Conservation (phyloP, 2,329 filamentous ascomycete genomes). For the Nemania serpens region DNA sequence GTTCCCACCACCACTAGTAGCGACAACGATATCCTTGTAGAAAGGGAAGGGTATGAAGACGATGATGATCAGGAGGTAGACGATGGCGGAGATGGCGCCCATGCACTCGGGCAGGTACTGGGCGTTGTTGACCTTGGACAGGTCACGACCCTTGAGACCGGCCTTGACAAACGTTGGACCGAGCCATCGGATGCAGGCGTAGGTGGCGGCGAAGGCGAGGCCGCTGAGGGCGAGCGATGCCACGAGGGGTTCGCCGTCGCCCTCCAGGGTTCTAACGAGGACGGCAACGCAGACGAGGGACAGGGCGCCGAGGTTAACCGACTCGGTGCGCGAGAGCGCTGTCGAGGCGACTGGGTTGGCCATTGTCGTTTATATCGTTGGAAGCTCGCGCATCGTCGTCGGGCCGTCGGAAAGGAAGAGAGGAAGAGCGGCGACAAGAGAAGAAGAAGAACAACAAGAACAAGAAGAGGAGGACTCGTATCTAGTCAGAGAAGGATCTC, state of each 20-base stretch:
- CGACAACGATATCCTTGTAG: constrained; percentile 96
- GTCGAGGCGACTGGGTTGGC: constrained; percentile 37
- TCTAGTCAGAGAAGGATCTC: neutral
- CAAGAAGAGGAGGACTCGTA: neutral
- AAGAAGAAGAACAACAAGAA: neutral
- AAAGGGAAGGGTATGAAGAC: constrained; percentile 96
- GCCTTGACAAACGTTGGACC: constrained; percentile 86
- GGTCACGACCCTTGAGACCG: constrained; percentile 86
- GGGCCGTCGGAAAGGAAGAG: neutral
- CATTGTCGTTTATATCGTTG: constrained; percentile 22
- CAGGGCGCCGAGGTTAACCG: constrained; percentile 63
- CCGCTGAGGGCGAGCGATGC: constrained; percentile 87
- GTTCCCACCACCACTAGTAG: constrained; percentile 92
- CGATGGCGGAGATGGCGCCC: constrained; percentile 89
- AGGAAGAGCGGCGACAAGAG: neutral
- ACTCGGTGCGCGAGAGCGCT: constrained; percentile 57
- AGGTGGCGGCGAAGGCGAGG: constrained; percentile 80
- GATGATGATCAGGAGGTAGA: constrained; percentile 88
- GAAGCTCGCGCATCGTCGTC: constrained; percentile 24
- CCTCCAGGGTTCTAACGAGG: constrained; percentile 77
- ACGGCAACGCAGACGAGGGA: constrained; percentile 72
- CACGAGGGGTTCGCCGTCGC: constrained; percentile 83
- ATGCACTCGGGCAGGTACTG: constrained; percentile 82
- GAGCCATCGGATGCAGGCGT: constrained; percentile 90
- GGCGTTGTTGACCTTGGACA: constrained; percentile 70